Base-by-base conservation (phyloP, 371 early-diverging fungal genomes). In the Mortierella sp. region DNA sequence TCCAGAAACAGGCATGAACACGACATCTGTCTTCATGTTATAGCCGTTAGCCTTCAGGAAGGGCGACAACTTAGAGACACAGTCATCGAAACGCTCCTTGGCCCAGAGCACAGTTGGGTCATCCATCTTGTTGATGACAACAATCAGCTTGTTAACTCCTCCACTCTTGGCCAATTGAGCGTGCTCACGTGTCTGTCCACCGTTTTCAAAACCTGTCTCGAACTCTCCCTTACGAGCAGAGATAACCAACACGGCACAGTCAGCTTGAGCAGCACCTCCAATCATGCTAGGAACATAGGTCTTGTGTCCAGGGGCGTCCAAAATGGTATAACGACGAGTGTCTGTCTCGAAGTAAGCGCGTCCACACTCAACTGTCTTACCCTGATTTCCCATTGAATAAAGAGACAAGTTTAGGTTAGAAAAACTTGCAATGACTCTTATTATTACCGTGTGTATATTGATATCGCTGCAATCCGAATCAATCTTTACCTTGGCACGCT, bases 291-390 rank as follows among this genome's bases (percentile, higher is more conserved):
- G 97, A 8, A 99, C 98, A 87, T 93, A 99, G 87, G 94, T 97
- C 88, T 99, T 99, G 90, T 99, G 99, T 26, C 99, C 99, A 57
- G 99, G 99, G 4, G 99, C 99, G 86, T 98, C 99, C 58, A 98
- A 86, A 72, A 98, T 96, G 37, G 98, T 98, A 87, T 96, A 99
- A 64, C 95, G 91, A 65, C 98, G 94, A 83, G 91, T 93, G 54
- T 94, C 93, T 18, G 99, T 96, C 84, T 99, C 98, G 88, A 99
- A 99, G 84, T 91, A 96, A 22, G 99, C 99, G 71, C 95, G 95
- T 76, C 97, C 99, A 85, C 95, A 95, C 86, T 99, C 98, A 67
- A 97, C 96, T 3, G 99, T 99, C 86, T 97, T 98, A 57, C 99
- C 99, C 91, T 91, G 73, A 32, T 18, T n/a, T 4, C 18, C 32